Base-by-base conservation (phyloP, 2,329 filamentous ascomycete species). In the Apiospora aurea region DNA sequence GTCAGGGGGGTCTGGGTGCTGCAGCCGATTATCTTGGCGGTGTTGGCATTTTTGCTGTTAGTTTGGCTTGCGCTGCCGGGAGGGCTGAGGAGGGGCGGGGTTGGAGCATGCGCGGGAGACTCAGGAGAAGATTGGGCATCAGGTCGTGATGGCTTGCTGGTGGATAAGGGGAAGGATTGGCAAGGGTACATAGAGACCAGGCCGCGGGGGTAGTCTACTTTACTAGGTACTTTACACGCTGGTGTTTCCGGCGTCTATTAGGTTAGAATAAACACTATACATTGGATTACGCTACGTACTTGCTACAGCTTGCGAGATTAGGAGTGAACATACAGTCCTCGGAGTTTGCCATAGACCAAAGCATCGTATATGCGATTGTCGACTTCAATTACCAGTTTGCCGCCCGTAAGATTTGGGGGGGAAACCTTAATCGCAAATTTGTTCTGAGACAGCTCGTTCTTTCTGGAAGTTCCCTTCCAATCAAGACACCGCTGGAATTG, bases 1-100 rank as follows among this genome's bases (percentile, higher is more conserved):
- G 81, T 0, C 85, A 83, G 73, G 88, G n/a, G 89, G 0, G 88
- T 91, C 1, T 81, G 85, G 74, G 87, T 87, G 2, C 76, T 91
- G 53, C 88, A 91, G 74, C 88, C 89, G 0, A 84, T 90, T 38
- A 82, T 89, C 11, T 79, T 90, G 26, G 85, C 83, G 0, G 75
- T 90, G 24, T 75, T 90, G 67, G 85, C 74, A 2, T 78, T 81
- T 2, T 81, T 87, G 72, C 74, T 86, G 1, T 71, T 80, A 0
- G 57, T 88, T 14, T 90, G 88, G 88, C 74, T 85, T 29, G 78
- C 82, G 14, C 74, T 89, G 34, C 85, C 85, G 0, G 80, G 79
- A 16, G 82, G 82, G 0, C 75, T 84, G 69, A 77, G 76, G 47
- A 79, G 74, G 67, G 83, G 84, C 5, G 84, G 84, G 84, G 3